Evolutionary conservation across 352 stramenopile genomes (phyloP).

Genomic region (Phytophthora meadii): DNA sequence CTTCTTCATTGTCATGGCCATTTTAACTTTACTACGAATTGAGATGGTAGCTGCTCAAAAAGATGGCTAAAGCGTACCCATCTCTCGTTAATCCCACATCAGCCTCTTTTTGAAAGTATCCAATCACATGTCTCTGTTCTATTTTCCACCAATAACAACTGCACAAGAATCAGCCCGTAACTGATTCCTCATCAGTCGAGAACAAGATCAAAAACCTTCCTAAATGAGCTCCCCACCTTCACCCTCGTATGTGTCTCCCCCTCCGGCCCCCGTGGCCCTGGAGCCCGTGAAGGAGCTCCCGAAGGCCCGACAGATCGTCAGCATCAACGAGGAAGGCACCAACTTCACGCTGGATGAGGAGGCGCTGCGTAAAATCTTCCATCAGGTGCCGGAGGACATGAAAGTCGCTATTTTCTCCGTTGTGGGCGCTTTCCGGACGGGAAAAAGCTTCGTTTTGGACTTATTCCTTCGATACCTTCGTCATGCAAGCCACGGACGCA

Average conservation of each 20-base stretch:
- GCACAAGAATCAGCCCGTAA: background rate
- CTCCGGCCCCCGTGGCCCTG: constrained; percentile 28
- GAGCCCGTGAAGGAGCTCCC: constrained; percentile 41
- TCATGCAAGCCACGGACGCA: constrained; percentile 59
- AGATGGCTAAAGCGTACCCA: too few relatives aligned
- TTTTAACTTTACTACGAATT: background rate
- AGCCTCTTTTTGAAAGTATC: too few relatives aligned
- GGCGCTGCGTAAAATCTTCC: constrained; percentile 76
- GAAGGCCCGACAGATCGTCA: constrained; percentile 78
- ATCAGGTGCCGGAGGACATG: constrained; percentile 90
- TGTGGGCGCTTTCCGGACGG: constrained; percentile 98
- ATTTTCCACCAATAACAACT: constrained; percentile 12
- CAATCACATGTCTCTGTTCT: background rate
- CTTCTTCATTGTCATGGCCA: background rate
- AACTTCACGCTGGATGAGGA: constrained; percentile 86
- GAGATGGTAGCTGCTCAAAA: too few relatives aligned
- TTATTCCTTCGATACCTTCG: constrained; percentile 98
- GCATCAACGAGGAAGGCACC: constrained; percentile 88
- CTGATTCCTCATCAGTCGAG: constrained; percentile 9
- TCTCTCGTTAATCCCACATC: background rate
- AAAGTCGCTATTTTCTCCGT: constrained; percentile 98
- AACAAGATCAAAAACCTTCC: constrained; percentile 19
- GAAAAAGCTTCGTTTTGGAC: constrained; percentile 98
- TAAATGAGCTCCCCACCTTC: constrained; percentile 18
- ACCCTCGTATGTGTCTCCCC: constrained; percentile 2